A percentile compares a stretch with the other conserved stretches of the same genome.
Conservation (phyloP, 495 filamentous ascomycete genomes). For the Durotheca rogersii region DNA sequence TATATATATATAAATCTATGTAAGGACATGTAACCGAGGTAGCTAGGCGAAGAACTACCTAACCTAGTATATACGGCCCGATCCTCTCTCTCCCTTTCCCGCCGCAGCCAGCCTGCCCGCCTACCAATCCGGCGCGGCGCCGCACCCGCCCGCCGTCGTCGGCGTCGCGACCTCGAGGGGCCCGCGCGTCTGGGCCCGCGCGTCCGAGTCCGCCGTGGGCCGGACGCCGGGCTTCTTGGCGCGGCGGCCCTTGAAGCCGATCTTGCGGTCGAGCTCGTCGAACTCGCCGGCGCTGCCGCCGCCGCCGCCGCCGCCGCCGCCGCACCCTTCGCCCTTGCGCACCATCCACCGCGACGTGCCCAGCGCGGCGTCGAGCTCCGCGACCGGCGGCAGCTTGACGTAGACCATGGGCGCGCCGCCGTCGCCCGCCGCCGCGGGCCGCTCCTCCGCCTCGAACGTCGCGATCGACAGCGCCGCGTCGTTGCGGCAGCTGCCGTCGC, state of each 20-base stretch:
- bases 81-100: background rate
- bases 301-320: no score
- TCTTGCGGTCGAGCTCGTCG: constrained; percentile 67
- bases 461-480: constrained; percentile 79
- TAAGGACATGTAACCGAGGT: background rate
- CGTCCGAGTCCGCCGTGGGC: constrained; percentile 49
- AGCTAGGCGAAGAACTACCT: background rate
- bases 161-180: constrained; percentile 47
- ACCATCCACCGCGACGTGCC: constrained; percentile 86
- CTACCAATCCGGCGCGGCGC: constrained; percentile 69
- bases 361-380: constrained; percentile 79
- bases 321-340: constrained; percentile 68
- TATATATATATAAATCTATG: background rate
- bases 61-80: background rate
- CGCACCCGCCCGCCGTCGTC: constrained; percentile 49
- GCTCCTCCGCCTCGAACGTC: constrained; percentile 78
- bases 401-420: no score
- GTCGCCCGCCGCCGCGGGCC: constrained; percentile 74
- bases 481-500: constrained; percentile 72
- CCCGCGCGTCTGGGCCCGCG: constrained; percentile 42
- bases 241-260: constrained; percentile 42
- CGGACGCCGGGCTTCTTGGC: constrained; percentile 42
- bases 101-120: background rate
- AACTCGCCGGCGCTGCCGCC: constrained; percentile 57
- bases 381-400: constrained; percentile 78